Conservation (phyloP, 345 rosid species). For the Lumnitzera littorea region DNA sequence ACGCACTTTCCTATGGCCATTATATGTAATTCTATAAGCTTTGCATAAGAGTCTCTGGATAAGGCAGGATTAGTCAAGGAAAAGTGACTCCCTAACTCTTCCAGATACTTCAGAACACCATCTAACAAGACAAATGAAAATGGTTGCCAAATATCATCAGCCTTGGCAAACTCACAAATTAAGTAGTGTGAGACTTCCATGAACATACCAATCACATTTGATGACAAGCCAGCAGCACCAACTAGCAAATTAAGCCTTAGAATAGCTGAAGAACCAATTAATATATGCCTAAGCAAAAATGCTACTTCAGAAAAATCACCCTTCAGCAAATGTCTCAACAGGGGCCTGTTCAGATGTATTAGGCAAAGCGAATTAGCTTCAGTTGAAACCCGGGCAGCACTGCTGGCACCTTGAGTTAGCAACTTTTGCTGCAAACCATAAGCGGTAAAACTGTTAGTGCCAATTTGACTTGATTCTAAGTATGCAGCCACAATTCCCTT, state of each 20-base stretch:
- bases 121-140: slow-evolving; percentile 69
- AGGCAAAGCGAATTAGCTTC: slow-evolving; percentile 24
- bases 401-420: slow-evolving; percentile 17
- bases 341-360: slow-evolving; percentile 23
- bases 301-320: slow-evolving; percentile 53
- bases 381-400: slow-evolving; percentile 21
- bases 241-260: slow-evolving; percentile 54
- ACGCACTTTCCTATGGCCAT: slow-evolving; percentile 79
- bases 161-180: slow-evolving; percentile 48
- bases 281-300: slow-evolving; percentile 60
- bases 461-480: slow-evolving; percentile 13
- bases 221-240: slow-evolving; percentile 23
- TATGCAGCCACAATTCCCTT: slow-evolving; percentile 7
- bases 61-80: slow-evolving; percentile 32
- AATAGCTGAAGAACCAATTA: slow-evolving; percentile 62
- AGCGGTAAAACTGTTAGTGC: slow-evolving; percentile 15
- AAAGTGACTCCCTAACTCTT: slow-evolving; percentile 64
- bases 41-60: slow-evolving; percentile 36
- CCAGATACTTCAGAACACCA: slow-evolving; percentile 67
- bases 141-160: slow-evolving; percentile 32
- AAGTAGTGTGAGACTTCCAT: slow-evolving; percentile 41
- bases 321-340: slow-evolving; percentile 42
- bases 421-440: slow-evolving; percentile 1
- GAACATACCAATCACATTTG: slow-evolving; percentile 36
- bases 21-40: slow-evolving; percentile 60